phyloP scores from a whole-genome alignment of 1,284 basidiomycete genomes.

The Tilletiopsis washingtonensis region DNA sequence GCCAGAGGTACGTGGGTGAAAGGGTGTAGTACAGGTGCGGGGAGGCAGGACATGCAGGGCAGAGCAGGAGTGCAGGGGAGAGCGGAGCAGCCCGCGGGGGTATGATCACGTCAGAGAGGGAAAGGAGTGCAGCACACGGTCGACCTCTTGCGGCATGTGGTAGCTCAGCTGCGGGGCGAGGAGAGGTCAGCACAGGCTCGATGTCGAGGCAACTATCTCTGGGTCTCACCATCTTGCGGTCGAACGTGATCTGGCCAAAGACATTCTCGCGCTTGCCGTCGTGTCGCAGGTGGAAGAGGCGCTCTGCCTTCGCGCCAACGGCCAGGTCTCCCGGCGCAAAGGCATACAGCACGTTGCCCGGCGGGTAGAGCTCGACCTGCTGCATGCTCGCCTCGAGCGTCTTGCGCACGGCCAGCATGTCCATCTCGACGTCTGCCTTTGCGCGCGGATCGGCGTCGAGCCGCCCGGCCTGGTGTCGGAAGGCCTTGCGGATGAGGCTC shows the following conservation, averaged over 20 bases:
- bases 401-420: conserved; percentile 62
- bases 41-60: too few relatives aligned
- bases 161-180: too few relatives aligned
- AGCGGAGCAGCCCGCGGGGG: too few relatives aligned
- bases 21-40: too few relatives aligned
- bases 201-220: too few relatives aligned
- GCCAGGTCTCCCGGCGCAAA: conserved; percentile 60
- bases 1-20: too few relatives aligned
- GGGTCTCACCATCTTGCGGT: conserved; percentile 73
- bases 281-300: conserved; percentile 15
- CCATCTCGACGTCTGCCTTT: conserved; percentile 12
- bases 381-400: conserved; percentile 78
- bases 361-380: conserved; percentile 64
- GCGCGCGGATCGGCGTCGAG: background rate
- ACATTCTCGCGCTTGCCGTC: conserved; percentile 49
- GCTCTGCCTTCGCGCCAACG: conserved; percentile 49
- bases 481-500: conserved; percentile 23
- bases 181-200: too few relatives aligned
- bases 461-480: conserved; percentile 23
- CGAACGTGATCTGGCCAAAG: conserved; percentile 71
- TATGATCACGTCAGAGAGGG: background rate
- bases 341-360: conserved; percentile 70
- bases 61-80: too few relatives aligned
- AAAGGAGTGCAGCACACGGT: background rate
- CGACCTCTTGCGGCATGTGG: conserved; percentile 61